phyloP scores from a whole-genome alignment of 768 basidiomycete genomes.

The Leccinum rimulosum region DNA sequence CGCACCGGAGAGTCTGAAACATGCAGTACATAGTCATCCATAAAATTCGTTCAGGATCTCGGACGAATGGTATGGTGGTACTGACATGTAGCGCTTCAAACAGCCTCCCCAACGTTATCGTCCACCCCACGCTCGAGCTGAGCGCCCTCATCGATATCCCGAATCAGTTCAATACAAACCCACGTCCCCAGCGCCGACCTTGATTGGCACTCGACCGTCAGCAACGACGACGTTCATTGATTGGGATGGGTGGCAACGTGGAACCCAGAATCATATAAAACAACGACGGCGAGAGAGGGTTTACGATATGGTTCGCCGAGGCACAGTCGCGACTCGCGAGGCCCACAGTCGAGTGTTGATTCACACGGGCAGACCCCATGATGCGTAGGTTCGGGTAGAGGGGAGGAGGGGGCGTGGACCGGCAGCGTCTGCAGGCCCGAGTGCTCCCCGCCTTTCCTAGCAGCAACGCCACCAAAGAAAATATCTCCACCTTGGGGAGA shows the following conservation, averaged over 20 bases:
- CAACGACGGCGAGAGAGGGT: conserved; percentile 90
- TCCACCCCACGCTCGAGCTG: conserved; percentile 95
- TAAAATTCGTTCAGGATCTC: too few species aligned
- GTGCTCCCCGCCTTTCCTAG: conserved; percentile 67
- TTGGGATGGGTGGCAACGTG: conserved; percentile 63
- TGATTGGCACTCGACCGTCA: conserved; percentile 70
- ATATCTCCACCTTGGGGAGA: conserved; percentile 37
- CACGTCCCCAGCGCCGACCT: conserved; percentile 85
- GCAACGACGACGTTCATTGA: conserved; percentile 41
- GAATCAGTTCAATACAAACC: conserved; percentile 85
- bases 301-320: conserved; percentile 93
- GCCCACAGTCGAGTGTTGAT: conserved; percentile 64
- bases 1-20: too few species aligned
- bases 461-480: conserved; percentile 81
- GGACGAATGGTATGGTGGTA: too few species aligned
- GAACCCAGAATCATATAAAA: conserved; percentile 93
- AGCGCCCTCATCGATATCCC: conserved; percentile 59
- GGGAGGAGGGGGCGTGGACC: conserved; percentile 13
- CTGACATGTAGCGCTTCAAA: conserved; percentile 13
- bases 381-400: conserved; percentile 29
- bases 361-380: conserved; percentile 21
- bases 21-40: too few species aligned
- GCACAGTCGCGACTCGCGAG: conserved; percentile 48
- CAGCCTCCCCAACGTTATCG: conserved; percentile 81
- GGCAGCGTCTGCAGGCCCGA: conserved; percentile 22